Conservation (phyloP, 75 land plant species). For the Selaginella tamariscina region DNA sequence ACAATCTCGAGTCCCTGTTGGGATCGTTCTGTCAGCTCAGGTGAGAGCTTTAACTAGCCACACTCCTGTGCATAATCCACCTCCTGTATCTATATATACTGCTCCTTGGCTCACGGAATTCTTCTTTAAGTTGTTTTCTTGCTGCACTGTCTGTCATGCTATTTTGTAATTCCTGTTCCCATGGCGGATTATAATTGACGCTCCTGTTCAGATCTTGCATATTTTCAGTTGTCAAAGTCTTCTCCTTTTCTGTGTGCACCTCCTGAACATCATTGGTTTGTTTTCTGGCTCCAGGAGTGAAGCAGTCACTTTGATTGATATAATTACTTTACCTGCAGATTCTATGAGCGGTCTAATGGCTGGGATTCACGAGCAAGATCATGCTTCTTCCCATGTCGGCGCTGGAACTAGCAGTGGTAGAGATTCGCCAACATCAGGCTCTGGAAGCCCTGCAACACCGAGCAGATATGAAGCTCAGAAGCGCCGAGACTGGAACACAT, state of each 20-base stretch:
- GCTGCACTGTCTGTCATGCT: background rate
- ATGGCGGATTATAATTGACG: background rate
- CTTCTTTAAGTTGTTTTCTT: background rate
- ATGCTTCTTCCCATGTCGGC: no score
- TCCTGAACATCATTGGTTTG: background rate
- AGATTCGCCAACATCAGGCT: background rate
- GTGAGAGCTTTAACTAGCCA: no score
- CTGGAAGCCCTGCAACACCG: background rate
- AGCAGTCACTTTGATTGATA: no score
- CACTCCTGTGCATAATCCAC: no score
- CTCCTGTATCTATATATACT: background rate
- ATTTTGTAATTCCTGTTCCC: background rate
- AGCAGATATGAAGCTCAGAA: slow-evolving; percentile 24
- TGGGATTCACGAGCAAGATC: background rate
- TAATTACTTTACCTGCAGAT: background rate
- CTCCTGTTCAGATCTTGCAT: background rate
- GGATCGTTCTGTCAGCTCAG: no score
- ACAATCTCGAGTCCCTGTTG: no score
- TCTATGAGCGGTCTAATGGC: background rate
- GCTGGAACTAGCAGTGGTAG: background rate
- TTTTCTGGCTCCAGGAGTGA: background rate
- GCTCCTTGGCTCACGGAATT: slow-evolving; percentile 1
- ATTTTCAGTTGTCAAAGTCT: no score
- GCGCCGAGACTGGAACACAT: slow-evolving; percentile 43
- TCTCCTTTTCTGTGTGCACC: background rate